These are phyloP conservation scores for Centrapalus pauciflorus DNA, from an alignment of 129 eudicot species.

Conservation along the genomic window DNA sequence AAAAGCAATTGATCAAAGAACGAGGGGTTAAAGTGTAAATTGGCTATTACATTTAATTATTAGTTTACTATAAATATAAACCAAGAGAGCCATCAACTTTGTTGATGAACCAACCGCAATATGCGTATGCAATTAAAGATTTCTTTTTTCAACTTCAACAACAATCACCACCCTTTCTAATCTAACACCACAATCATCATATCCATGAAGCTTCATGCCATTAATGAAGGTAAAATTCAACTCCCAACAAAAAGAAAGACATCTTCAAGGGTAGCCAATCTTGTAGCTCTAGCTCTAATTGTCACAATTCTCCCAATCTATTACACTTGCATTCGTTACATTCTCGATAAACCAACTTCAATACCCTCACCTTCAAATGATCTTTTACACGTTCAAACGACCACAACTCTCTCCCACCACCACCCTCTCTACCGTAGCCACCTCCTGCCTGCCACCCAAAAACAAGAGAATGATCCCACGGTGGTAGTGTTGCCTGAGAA, in stretches of 20 bases:
- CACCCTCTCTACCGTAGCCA: slow-evolving; percentile 36
- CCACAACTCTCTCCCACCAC: slow-evolving; percentile 17
- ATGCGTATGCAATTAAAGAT: slow-evolving; percentile 22
- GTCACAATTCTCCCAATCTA: slow-evolving; percentile 41
- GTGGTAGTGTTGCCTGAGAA: background rate
- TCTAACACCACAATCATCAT: slow-evolving; percentile 10
- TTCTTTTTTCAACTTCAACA: slow-evolving; percentile 4
- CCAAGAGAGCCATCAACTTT: slow-evolving; percentile 39
- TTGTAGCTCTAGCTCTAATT: slow-evolving; percentile 32
- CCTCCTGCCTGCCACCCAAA: slow-evolving; percentile 5
- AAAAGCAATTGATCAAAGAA: background rate
- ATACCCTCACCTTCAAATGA: slow-evolving; percentile 4
- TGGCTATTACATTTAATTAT: background rate
- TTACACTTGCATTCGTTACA: slow-evolving; percentile 39
- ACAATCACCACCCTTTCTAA: background rate
- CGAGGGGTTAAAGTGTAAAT: background rate
- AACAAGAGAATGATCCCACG: slow-evolving; percentile 14
- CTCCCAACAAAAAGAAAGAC: slow-evolving; percentile 36
- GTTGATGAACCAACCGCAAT: slow-evolving; percentile 40
- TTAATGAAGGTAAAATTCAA: slow-evolving; percentile 45
- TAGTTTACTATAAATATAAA: slow-evolving; percentile 29
- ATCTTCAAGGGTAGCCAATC: slow-evolving; percentile 33
- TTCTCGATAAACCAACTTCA: slow-evolving; percentile 11
- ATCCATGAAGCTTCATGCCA: slow-evolving; percentile 53
- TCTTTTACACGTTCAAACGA: slow-evolving; percentile 15